Evolutionary conservation across 306 rosid species (phyloP).

Genomic region (Quercus aquifolioides): DNA sequence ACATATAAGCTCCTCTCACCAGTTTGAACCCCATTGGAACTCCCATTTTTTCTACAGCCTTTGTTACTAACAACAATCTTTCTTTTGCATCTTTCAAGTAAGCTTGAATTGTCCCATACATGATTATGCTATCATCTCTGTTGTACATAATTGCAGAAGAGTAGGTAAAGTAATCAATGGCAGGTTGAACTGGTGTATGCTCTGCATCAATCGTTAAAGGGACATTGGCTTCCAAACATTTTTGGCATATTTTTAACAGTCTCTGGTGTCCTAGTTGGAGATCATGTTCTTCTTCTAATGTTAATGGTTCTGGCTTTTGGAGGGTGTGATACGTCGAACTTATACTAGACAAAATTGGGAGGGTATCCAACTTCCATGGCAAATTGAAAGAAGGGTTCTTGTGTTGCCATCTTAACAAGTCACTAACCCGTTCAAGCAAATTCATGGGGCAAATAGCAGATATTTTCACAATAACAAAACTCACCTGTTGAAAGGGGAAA

Average conservation of each 20-base stretch:
- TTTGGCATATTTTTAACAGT: constrained; percentile 47
- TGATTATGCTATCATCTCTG: constrained; percentile 41
- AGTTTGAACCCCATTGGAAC: constrained; percentile 76
- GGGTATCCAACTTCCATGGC: constrained; percentile 75
- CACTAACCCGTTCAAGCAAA: constrained; percentile 58
- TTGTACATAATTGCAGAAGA: constrained; percentile 60
- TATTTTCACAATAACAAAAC: constrained; percentile 64
- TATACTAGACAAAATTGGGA: constrained; percentile 60
- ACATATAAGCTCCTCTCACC: constrained; percentile 96
- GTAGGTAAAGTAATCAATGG: constrained; percentile 84
- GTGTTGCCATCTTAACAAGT: constrained; percentile 84
- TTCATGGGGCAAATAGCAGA: constrained; percentile 85
- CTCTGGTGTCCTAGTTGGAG: constrained; percentile 58
- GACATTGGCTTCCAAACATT: constrained; percentile 48
- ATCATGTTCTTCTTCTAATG: constrained; percentile 60
- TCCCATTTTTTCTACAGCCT: constrained; percentile 61
- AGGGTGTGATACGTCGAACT: constrained; percentile 76
- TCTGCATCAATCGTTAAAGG: constrained; percentile 81
- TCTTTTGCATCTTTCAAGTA: constrained; percentile 85
- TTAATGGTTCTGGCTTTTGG: constrained; percentile 49
- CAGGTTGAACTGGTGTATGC: constrained; percentile 77
- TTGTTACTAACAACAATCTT: constrained; percentile 36
- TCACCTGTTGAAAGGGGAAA: constrained; percentile 40
- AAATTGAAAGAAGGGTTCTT: constrained; percentile 56
- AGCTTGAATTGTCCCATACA: constrained; percentile 73